Percentiles rank a stretch among this genome's conserved stretches.
Evolutionary conservation across 2,329 filamentous ascomycete species (phyloP).

Genomic region (Trichoderma arundinaceum): DNA sequence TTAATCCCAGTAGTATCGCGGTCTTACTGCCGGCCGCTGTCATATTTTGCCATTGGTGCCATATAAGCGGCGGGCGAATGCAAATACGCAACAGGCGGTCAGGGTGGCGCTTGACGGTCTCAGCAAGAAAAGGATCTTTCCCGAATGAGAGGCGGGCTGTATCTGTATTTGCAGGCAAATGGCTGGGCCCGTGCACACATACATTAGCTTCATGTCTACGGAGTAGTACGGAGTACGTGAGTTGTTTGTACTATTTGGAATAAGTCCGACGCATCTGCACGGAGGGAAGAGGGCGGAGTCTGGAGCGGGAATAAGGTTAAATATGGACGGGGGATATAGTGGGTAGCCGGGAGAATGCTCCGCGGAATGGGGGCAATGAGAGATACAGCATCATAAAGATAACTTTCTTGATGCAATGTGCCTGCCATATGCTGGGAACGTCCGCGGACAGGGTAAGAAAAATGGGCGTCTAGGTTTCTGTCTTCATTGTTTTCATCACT

Average conservation of each 20-base stretch:
- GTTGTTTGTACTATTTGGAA: no score
- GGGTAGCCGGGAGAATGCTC: not conserved
- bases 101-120: conserved; percentile 2
- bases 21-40: no score
- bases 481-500: no score
- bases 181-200: not conserved
- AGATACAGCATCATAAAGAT: no score
- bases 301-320: conserved; percentile 3
- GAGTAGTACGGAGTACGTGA: not conserved
- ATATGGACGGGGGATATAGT: not conserved
- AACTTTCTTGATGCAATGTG: no score
- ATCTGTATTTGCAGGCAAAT: not conserved
- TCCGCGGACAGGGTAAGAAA: no score
- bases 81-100: conserved; percentile 12
- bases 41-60: not conserved
- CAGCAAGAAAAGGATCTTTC: not conserved
- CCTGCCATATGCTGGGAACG: no score
- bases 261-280: no score
- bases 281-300: not conserved
- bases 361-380: no score
- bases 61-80: not conserved
- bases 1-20: no score
- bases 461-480: no score
- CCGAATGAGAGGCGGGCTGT: conserved; percentile 5
- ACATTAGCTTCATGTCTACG: conserved; percentile 4